A percentile compares a stretch with the other conserved stretches of the same genome.
phyloP scores from a whole-genome alignment of 768 basidiomycete genomes.

The Tricholoma saponaceum region DNA sequence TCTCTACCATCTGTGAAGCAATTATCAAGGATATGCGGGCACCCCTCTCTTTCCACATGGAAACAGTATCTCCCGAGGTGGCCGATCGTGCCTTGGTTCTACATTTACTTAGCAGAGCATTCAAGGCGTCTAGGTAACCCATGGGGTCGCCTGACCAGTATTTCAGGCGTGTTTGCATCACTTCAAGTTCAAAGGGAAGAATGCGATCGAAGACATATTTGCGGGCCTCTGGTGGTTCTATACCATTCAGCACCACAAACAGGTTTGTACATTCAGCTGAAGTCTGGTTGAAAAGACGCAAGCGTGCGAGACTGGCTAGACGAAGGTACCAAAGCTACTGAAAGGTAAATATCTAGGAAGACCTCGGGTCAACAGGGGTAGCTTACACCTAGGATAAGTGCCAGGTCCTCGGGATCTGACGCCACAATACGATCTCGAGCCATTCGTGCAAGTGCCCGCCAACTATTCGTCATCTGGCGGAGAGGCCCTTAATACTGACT shows the following conservation, averaged over 20 bases:
- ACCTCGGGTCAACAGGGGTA: not conserved
- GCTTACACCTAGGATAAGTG: slow-evolving; percentile 64
- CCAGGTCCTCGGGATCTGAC: slow-evolving; percentile 64
- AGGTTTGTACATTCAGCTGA: slow-evolving; percentile 81
- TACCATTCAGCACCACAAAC: slow-evolving; percentile 61
- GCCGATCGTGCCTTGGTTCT: slow-evolving; percentile 44
- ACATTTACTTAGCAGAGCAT: slow-evolving; percentile 59
- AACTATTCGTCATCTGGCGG: slow-evolving; percentile 80
- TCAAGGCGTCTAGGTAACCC: slow-evolving; percentile 75
- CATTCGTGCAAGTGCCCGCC: slow-evolving; percentile 82
- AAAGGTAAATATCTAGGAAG: not conserved
- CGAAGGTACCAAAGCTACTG: slow-evolving; percentile 80
- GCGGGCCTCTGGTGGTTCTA: slow-evolving; percentile 50
- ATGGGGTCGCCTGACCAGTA: slow-evolving; percentile 83
- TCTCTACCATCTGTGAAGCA: slow-evolving; percentile 79
- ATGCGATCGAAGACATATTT: slow-evolving; percentile 57
- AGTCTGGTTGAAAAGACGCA: slow-evolving; percentile 85
- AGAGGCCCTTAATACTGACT: slow-evolving; percentile 12
- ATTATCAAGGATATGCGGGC: slow-evolving; percentile 73
- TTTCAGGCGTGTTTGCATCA: slow-evolving; percentile 69
- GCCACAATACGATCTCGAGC: slow-evolving; percentile 74
- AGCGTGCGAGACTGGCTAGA: slow-evolving; percentile 70
- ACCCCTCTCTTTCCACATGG: slow-evolving; percentile 84
- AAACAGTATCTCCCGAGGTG: slow-evolving; percentile 31
- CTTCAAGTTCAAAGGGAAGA: slow-evolving; percentile 58